Percentiles rank a stretch among this genome's conserved stretches.
Evolutionary conservation across 495 filamentous ascomycete genomes (phyloP).

Genomic region (Hypoxylon fuscum): DNA sequence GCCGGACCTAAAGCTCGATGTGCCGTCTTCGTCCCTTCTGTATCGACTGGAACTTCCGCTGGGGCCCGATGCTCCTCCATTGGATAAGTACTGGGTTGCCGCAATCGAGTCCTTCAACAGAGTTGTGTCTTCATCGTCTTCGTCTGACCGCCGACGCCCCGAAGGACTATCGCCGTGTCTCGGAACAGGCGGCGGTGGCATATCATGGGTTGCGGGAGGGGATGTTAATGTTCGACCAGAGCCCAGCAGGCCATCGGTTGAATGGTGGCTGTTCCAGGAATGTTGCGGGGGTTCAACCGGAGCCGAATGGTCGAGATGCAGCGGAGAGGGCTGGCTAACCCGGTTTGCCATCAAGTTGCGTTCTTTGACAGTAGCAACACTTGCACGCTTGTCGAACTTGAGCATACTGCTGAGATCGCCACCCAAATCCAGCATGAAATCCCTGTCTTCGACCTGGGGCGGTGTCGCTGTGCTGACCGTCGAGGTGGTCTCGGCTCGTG

Average conservation of each 20-base stretch:
- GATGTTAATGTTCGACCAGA: conserved; percentile 48
- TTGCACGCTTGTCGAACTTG: conserved; percentile 66
- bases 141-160: conserved; percentile 57
- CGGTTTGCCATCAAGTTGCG: conserved; percentile 51
- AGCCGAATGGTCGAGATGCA: conserved; percentile 65
- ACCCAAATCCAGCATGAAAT: conserved; percentile 64
- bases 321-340: conserved; percentile 61
- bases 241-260: conserved; percentile 68
- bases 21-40: conserved; percentile 46
- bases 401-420: conserved; percentile 78
- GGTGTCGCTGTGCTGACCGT: conserved; percentile 74
- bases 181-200: conserved; percentile 44
- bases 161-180: conserved; percentile 59
- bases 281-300: conserved; percentile 68
- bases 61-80: conserved; percentile 17
- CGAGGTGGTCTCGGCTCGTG: conserved; percentile 57
- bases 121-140: conserved; percentile 75
- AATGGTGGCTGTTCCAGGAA: conserved; percentile 75
- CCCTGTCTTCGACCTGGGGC: conserved; percentile 69
- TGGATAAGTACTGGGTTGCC: conserved; percentile 56
- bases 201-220: conserved; percentile 23
- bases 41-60: conserved; percentile 36
- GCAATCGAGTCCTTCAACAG: conserved; percentile 70
- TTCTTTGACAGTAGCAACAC: conserved; percentile 52
- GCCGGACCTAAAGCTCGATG: conserved; percentile 20